Evolutionary conservation across 2,329 filamentous ascomycete species (phyloP), one percentile per base, ranked within the genome.

Genomic region (Cladorrhinum sp.): DNA sequence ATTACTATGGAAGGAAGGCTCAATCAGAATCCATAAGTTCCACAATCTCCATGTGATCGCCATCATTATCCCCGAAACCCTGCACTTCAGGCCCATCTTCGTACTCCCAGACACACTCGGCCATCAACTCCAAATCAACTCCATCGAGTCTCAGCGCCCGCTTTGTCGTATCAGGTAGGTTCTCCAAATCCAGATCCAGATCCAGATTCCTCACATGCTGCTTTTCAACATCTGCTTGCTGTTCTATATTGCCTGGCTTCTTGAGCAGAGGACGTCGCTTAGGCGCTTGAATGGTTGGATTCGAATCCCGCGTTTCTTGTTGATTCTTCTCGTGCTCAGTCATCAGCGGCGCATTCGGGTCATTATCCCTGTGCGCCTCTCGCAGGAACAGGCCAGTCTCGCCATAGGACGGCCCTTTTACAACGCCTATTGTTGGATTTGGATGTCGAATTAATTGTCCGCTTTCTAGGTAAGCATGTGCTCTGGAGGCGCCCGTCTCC

Each of bases 391-490:
- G 70, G 1, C 73, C 73, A 0, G 80, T 78, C 1, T 71, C 64
- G 1, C 72, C 62, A 65, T 88, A 88, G 2, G 72, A 71, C 0
- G 79, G 78, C 1, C 85, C 85, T 66, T 88, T 80, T 1, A 86
- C 76, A 4, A 77, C 81, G 25, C 85, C 85, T 25, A 86, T 71
- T 5, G 76, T 76, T 1, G 74, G 79, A 64, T 84, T 77, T 0
- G 72, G 69, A 55, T 78, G 74, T 0, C 79, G 62, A 1, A 69
- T 61, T 0, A 87, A 72, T 60, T 80, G 76, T 0, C 72, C 67
- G 3, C 69, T 70, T 1, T 70, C 64, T 0, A 87, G 63, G 51
- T 75, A 78, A 0, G 68, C 66, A 0, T 59, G 66, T 7, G 71
- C 72, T 1, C 62, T 63, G 2, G 64, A 52, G 3, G 68, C 60